Conservation (phyloP, 2,329 filamentous ascomycete species). For the Aspergillus tanneri region DNA sequence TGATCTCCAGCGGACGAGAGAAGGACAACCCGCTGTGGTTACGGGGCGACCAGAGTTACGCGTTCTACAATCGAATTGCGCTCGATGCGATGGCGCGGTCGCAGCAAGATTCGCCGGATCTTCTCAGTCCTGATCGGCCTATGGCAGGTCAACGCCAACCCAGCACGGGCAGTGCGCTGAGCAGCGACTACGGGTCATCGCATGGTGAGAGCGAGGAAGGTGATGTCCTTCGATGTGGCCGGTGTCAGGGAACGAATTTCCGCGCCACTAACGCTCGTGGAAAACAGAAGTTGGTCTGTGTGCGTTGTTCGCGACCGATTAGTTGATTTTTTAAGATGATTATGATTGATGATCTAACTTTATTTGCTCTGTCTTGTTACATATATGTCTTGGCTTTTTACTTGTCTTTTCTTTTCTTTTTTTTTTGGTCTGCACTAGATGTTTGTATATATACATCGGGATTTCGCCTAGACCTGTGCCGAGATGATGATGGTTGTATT, state of each 20-base stretch:
- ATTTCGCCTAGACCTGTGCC: too few relatives aligned
- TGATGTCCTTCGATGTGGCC: conserved; percentile 56
- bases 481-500: too few relatives aligned
- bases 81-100: conserved; percentile 40
- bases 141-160: conserved; percentile 32
- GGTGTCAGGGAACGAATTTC: conserved; percentile 63
- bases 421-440: too few relatives aligned
- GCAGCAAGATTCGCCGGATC: conserved; percentile 21
- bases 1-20: conserved; percentile 23
- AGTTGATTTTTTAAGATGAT: conserved; percentile 14
- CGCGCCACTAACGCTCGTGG: conserved; percentile 57
- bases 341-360: neutral
- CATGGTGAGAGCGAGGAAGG: conserved; percentile 44
- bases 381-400: too few relatives aligned
- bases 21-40: conserved; percentile 49
- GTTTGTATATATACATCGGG: too few relatives aligned
- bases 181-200: conserved; percentile 53
- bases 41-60: conserved; percentile 52
- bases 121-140: conserved; percentile 23
- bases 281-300: conserved; percentile 61
- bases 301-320: conserved; percentile 47
- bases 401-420: too few relatives aligned
- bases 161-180: conserved; percentile 57
- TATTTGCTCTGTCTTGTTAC: neutral
- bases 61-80: conserved; percentile 53